phyloP scores from a whole-genome alignment of 1,139 yeast species.

The Suhomyces taliae region DNA sequence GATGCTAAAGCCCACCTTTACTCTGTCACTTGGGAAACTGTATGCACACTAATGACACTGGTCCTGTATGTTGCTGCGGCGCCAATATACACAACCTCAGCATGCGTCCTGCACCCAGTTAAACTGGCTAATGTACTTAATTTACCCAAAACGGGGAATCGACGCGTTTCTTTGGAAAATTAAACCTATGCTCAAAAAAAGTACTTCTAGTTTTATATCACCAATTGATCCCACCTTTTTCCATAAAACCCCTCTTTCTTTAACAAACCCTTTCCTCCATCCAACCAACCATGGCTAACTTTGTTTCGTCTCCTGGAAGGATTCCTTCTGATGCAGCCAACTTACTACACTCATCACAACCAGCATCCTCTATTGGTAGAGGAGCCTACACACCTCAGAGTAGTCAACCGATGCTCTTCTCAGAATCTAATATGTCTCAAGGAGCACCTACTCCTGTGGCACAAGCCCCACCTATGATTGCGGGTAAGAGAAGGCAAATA shows the following conservation, averaged over 20 bases:
- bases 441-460: constrained; percentile 18
- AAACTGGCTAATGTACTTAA: constrained; percentile 6
- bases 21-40: no score
- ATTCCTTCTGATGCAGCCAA: constrained; percentile 50
- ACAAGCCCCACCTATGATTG: constrained; percentile 21
- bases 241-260: neutral
- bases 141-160: constrained; percentile 25
- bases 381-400: constrained; percentile 27
- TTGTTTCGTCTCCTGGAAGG: constrained; percentile 48
- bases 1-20: no score
- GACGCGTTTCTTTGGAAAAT: constrained; percentile 8
- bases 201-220: no score
- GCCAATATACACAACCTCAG: no score
- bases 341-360: constrained; percentile 44
- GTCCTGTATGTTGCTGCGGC: no score
- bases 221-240: neutral
- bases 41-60: no score
- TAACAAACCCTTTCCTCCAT: no score
- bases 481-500: constrained; percentile 52
- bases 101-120: no score
- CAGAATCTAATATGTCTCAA: constrained; percentile 21
- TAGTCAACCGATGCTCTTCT: constrained; percentile 13
- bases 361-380: constrained; percentile 46
- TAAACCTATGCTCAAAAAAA: no score
- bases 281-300: constrained; percentile 35